Evolutionary conservation across 176 grass and related monocot genomes (phyloP).

Genomic region (Aegilops longissima): DNA sequence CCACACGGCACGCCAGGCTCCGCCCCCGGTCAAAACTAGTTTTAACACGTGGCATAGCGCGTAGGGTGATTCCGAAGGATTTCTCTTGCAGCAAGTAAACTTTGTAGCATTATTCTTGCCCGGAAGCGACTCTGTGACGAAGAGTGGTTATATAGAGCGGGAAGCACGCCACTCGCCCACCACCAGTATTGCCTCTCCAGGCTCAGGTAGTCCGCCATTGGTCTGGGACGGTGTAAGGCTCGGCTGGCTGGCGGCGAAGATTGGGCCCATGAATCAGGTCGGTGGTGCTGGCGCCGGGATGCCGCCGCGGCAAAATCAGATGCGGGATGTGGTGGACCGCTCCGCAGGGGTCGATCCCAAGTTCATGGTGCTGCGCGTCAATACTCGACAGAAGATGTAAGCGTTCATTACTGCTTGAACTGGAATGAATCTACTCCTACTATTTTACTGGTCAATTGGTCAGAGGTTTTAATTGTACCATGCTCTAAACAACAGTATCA

Average conservation of each 20-base stretch:
- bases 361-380: conserved; percentile 28
- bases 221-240: background rate
- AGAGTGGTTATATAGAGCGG: background rate
- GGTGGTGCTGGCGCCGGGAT: conserved; percentile 2
- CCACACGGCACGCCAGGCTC: no score
- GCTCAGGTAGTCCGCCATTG: background rate
- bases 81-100: background rate
- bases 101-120: background rate
- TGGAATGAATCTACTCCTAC: background rate
- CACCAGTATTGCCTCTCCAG: background rate
- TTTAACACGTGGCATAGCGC: background rate
- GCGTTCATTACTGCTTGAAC: conserved; percentile 6
- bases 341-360: conserved; percentile 24
- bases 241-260: background rate
- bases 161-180: background rate
- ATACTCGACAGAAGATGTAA: conserved; percentile 62
- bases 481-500: background rate
- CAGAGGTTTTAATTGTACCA: background rate
- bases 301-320: conserved; percentile 42
- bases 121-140: background rate
- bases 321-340: conserved; percentile 31
- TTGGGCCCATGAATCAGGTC: conserved; percentile 40
- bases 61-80: background rate
- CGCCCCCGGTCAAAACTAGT: background rate
- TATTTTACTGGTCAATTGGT: no score